These are phyloP conservation scores for Cyberlindnera samutprakarnensis DNA, from an alignment of 805 yeast genomes.

Conservation along the genomic window DNA sequence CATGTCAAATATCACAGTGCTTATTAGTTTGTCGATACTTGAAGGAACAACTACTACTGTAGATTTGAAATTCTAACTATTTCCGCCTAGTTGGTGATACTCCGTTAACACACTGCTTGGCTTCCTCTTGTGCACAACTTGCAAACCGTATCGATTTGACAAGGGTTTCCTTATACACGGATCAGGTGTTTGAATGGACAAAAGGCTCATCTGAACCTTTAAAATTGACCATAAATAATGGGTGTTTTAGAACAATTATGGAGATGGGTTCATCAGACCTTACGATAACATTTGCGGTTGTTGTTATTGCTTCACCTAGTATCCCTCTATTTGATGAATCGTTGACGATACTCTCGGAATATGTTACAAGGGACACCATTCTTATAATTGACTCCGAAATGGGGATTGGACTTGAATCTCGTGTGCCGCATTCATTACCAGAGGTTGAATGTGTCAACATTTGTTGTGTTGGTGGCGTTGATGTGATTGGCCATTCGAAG, in stretches of 20 bases:
- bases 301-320: conserved; percentile 9
- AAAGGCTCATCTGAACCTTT: not conserved
- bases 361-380: conserved; percentile 1
- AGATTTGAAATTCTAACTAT: conserved; percentile 2
- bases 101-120: conserved; percentile 8
- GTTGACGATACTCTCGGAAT: not conserved
- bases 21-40: conserved; percentile 6
- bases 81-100: conserved; percentile 13
- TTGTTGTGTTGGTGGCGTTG: conserved; percentile 1
- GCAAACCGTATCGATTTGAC: conserved; percentile 1
- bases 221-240: not conserved
- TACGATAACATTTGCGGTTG: conserved; percentile 4
- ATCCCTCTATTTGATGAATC: conserved; percentile 4
- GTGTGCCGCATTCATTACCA: not conserved
- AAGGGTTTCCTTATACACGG: conserved; percentile 3
- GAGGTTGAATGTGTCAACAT: not conserved
- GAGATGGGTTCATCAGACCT: conserved; percentile 1
- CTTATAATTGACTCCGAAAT: conserved; percentile 11
- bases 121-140: conserved; percentile 2
- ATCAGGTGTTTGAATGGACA: not conserved
- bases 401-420: conserved; percentile 1
- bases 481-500: not conserved
- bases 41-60: too few relatives aligned
- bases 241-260: not conserved
- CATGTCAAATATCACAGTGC: conserved; percentile 2